phyloP scores from a whole-genome alignment of 768 basidiomycete genomes.

The Phylloporus sp. region DNA sequence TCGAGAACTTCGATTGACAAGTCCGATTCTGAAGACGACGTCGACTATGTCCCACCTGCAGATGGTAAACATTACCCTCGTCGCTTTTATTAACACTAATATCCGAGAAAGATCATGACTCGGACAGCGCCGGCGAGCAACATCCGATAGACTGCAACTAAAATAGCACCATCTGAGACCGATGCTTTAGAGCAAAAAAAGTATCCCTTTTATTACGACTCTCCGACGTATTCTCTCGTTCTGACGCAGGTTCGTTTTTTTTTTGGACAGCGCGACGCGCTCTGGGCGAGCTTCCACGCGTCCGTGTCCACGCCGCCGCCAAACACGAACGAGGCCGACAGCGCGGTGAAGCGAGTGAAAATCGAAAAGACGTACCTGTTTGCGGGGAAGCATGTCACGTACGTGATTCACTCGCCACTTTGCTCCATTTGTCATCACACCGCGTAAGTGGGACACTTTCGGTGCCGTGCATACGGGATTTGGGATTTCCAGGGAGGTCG shows the following conservation, averaged over 20 bases:
- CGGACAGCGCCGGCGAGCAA: slow-evolving; percentile 37
- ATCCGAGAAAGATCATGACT: slow-evolving; percentile 22
- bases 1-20: slow-evolving; percentile 23
- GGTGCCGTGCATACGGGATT: not conserved
- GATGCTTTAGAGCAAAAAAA: slow-evolving; percentile 43
- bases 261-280: slow-evolving; percentile 50
- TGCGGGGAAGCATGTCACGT: slow-evolving; percentile 75
- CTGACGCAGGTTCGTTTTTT: not conserved
- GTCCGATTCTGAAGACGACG: slow-evolving; percentile 60
- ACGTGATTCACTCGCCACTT: slow-evolving; percentile 33
- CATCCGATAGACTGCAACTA: slow-evolving; percentile 24
- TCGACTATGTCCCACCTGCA: slow-evolving; percentile 57
- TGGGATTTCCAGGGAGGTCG: slow-evolving; percentile 54
- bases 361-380: slow-evolving; percentile 67
- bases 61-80: slow-evolving; percentile 35
- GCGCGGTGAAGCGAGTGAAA: slow-evolving; percentile 50
- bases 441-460: not conserved
- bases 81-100: not conserved
- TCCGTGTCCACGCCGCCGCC: slow-evolving; percentile 39
- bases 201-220: no score
- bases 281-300: slow-evolving; percentile 68
- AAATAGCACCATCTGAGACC: slow-evolving; percentile 15
- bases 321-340: slow-evolving; percentile 8
- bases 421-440: not conserved
- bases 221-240: no score